Base-by-base conservation (phyloP, 2,329 filamentous ascomycete species). In the Zymoseptoria passerinii region DNA sequence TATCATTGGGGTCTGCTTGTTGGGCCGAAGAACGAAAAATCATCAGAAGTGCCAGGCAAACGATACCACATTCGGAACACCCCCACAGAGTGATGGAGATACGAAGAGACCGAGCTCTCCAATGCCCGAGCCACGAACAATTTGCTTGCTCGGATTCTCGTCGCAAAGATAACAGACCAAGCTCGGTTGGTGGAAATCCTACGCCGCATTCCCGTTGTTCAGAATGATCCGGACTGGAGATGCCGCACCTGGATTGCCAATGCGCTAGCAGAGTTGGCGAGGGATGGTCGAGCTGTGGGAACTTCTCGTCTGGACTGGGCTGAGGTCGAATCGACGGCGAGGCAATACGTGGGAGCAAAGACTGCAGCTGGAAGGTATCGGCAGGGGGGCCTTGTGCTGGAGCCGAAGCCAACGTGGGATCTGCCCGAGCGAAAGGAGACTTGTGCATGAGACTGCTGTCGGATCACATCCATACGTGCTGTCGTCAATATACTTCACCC, bases 231-330 rank as follows among this genome's bases (percentile, higher is more conserved):
- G 5, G 62, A 62, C 50, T 78, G 73, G 71, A 69, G 70, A 19
- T 77, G 73, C 57, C 71, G 72, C 8, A 68, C 66, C 4, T 78
- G 75, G 76, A 65, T 76, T 8, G 68, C 65, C 7, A 63, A 71
- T 19, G 75, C 67, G 0, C 53, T 79, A 16, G 51, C 28, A 0
- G 68, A 61, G 27, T 66, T 78, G 7, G 62, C 64, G 20, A 59
- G 62, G 4, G 74, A 78, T 57, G 69, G 71, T 1, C 70, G 63
- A 51, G 70, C 66, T 19, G 68, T 78, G 6, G 74, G 75, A 1
- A 75, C 73, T 0, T 63, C 71, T 7, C 53, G 66, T 28, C 54
- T 74, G 16, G 68, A 75, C 28, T 78, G 75, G 75, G 7, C 23
- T 3, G 68, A 56, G 52, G 72, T 78, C 40, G 70, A 77, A 57